These are phyloP conservation scores for Vanderwaltozyma tropicalis DNA, from an alignment of 805 yeast species.

Conservation along the genomic window DNA sequence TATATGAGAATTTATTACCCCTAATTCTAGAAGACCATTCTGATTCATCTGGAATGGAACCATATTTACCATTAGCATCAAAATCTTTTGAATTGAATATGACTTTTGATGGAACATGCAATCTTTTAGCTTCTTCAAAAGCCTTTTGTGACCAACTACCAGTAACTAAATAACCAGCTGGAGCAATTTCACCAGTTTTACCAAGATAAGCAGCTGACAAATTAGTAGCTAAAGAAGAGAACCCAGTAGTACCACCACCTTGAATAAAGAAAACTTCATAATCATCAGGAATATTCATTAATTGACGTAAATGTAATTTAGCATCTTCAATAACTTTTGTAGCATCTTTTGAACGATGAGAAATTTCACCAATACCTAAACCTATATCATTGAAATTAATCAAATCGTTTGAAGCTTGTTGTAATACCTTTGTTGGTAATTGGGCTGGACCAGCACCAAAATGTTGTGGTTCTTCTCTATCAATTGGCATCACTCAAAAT, in stretches of 20 bases:
- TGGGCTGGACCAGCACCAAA: conserved; percentile 99
- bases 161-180: conserved; percentile 77
- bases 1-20: conserved; percentile 55
- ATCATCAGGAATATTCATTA: conserved; percentile 74
- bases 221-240: conserved; percentile 78
- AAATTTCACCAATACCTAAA: conserved; percentile 89
- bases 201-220: conserved; percentile 65
- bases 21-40: conserved; percentile 47
- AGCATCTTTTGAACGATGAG: conserved; percentile 88
- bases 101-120: conserved; percentile 66
- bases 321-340: conserved; percentile 65
- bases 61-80: conserved; percentile 43
- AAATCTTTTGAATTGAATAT: conserved; percentile 53
- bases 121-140: conserved; percentile 72
- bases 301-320: conserved; percentile 50
- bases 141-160: conserved; percentile 94
- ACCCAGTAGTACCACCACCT: conserved; percentile 97
- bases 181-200: conserved; percentile 64
- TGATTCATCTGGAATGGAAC: conserved; percentile 52
- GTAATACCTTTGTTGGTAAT: conserved; percentile 72
- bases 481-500: no score
- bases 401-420: conserved; percentile 80
- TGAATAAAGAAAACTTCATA: conserved; percentile 92
- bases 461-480: conserved; percentile 65
- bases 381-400: conserved; percentile 59